phyloP scores from a whole-genome alignment of 2,329 filamentous ascomycete species.

The Colletotrichum navitas region DNA sequence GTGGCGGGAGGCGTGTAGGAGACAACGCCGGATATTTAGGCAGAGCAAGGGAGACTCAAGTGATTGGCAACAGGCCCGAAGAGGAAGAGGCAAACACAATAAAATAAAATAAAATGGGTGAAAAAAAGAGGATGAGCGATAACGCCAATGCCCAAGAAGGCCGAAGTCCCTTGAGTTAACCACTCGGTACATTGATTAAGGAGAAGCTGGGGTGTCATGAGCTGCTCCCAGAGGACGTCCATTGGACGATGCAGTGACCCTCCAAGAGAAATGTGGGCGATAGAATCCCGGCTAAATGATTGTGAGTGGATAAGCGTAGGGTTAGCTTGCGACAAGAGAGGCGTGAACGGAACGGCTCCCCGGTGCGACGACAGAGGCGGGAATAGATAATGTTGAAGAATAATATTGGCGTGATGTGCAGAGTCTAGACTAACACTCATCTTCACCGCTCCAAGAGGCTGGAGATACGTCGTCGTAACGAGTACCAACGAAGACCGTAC shows the following conservation, averaged over 20 bases:
- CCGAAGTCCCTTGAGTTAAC: conserved; percentile 33
- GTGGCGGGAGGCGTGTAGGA: conserved; percentile 23
- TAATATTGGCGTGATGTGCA: conserved; percentile 26
- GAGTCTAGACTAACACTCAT: conserved; percentile 33
- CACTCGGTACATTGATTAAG: conserved; percentile 44
- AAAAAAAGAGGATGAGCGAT: conserved; percentile 27
- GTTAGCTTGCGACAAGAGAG: conserved; percentile 21
- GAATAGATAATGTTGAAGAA: conserved; percentile 33
- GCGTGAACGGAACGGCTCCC: conserved; percentile 38
- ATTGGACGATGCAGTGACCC: conserved; percentile 35
- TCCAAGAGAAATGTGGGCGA: conserved; percentile 33
- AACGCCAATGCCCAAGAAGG: conserved; percentile 31
- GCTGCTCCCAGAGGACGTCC: conserved; percentile 33
- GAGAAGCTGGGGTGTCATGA: conserved; percentile 44
- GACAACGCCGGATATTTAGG: conserved; percentile 42
- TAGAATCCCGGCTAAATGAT: conserved; percentile 39
- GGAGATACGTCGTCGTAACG: conserved; percentile 19
- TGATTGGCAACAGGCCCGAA: conserved; percentile 39
- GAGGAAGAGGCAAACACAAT: conserved; percentile 8
- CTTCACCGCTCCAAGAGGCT: conserved; percentile 32
- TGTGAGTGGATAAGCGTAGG: conserved; percentile 33
- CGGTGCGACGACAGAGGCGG: conserved; percentile 22
- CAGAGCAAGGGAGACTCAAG: conserved; percentile 35
- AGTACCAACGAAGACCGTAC: conserved; percentile 12
- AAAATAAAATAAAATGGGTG: conserved; percentile 17